Evolutionary conservation across 2,329 filamentous ascomycete genomes (phyloP), one percentile per base, ranked within the genome.

Genomic region (Chaetomiaceae sp.): DNA sequence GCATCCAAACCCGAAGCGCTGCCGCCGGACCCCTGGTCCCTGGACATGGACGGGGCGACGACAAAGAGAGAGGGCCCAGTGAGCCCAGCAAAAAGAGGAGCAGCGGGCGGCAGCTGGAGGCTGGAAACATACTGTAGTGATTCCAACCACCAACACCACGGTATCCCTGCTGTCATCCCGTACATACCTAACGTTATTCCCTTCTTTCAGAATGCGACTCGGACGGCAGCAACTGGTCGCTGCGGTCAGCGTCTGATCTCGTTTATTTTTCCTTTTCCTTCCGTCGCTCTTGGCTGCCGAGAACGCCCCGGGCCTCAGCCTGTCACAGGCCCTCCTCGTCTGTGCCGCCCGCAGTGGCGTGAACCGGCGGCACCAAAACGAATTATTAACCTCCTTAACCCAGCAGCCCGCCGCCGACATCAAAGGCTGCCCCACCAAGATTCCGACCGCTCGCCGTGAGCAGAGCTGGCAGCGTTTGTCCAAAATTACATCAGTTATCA

Each of bases 1-100:
- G 38, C 43, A 48, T 51, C 21, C 41, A 45, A 46, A 40, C 40
- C 32, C 41, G 48, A 51, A 45, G 40, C 48, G 41, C 48, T 51
- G 48, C 48, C 33, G 41, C 48, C 40, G 11, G 25, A 5, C 27
- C n/a, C n/a, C n/a, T n/a, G 16, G 41, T 25, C 48, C 33, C 25
- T 21, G 38, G 29, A 27, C 29, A n/a, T n/a, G 16, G 23, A 30
- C 7, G 10, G 8, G n/a, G 13, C 27, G 47, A 49, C 47, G 46
- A 48, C 46, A 41, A 48, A 41, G 45, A 48, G n/a, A n/a, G n/a
- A n/a, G n/a, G n/a, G n/a, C n/a, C n/a, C n/a, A n/a, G n/a, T n/a
- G n/a, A n/a, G 34, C 20, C 10, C 41, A 13, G 20, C 18, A 33
- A 36, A 36, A 30, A 48, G 16, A 38, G 18, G 36, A 48, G 25